Percentiles rank a stretch among this genome's conserved stretches.
Evolutionary conservation across 164 flowering plant species (phyloP).

Genomic region (Warburgia ugandensis): DNA sequence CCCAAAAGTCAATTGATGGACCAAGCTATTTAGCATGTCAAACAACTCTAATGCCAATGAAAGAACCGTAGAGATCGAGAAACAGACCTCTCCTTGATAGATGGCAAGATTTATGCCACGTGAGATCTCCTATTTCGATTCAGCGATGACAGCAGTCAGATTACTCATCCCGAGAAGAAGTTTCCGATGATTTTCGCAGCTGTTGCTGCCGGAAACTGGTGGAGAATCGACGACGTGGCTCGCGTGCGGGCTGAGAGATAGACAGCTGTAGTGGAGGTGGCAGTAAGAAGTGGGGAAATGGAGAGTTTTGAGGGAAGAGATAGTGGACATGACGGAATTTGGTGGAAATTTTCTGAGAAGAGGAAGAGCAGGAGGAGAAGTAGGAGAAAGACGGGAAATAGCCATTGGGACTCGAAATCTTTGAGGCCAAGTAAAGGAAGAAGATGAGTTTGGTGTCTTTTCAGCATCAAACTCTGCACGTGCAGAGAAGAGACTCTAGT

Average conservation of each 20-base stretch:
- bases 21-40: background rate
- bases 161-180: slow-evolving; percentile 72
- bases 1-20: too few relatives aligned
- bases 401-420: too few relatives aligned
- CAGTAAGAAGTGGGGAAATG: too few relatives aligned
- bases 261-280: slow-evolving; percentile 7
- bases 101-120: slow-evolving; percentile 70
- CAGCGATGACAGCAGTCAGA: slow-evolving; percentile 66
- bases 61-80: background rate
- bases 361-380: too few relatives aligned
- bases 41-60: background rate
- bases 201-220: slow-evolving; percentile 8
- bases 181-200: slow-evolving; percentile 16
- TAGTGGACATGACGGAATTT: too few relatives aligned
- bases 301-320: too few relatives aligned
- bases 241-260: slow-evolving; percentile 11
- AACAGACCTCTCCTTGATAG: slow-evolving; percentile 74
- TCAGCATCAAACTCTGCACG: too few relatives aligned
- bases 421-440: too few relatives aligned
- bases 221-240: slow-evolving; percentile 32
- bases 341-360: too few relatives aligned
- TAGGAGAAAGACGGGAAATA: too few relatives aligned
- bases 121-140: slow-evolving; percentile 53
- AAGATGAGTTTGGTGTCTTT: too few relatives aligned
- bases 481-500: too few relatives aligned